These are phyloP conservation scores for Beauveria australis DNA, from an alignment of 2,329 filamentous ascomycete species.

Conservation along the genomic window DNA sequence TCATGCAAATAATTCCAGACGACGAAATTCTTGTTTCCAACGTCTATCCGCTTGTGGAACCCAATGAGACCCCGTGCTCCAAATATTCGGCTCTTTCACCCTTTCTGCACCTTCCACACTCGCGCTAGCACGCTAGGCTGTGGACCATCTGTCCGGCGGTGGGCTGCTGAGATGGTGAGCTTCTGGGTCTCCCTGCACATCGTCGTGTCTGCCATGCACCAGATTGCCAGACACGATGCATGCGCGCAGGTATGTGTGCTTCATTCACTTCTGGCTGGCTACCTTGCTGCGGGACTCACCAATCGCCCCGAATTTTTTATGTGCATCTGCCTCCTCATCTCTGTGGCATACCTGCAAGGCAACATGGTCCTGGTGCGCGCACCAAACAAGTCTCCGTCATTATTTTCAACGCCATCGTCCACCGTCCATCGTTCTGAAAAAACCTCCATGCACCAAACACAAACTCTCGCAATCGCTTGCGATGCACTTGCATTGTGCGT, in stretches of 20 bases:
- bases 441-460: background rate
- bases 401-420: background rate
- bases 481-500: background rate
- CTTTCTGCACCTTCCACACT: background rate
- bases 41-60: too few relatives aligned
- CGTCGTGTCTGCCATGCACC: constrained; percentile 5
- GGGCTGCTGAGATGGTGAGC: background rate
- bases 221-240: background rate
- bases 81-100: too few relatives aligned
- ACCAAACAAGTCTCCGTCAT: background rate
- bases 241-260: background rate
- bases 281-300: background rate
- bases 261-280: background rate
- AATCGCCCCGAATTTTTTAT: background rate
- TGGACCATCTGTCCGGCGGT: background rate
- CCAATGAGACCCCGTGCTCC: too few relatives aligned
- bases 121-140: background rate
- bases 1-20: too few relatives aligned
- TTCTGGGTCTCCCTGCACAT: background rate
- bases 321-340: background rate
- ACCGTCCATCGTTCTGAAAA: background rate
- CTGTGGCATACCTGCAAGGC: constrained; percentile 4
- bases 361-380: background rate
- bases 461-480: background rate
- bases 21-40: too few relatives aligned